A percentile compares a stretch with the other conserved stretches of the same genome.
phyloP scores from a whole-genome alignment of 495 filamentous ascomycete species.

The Durotheca rogersii region DNA sequence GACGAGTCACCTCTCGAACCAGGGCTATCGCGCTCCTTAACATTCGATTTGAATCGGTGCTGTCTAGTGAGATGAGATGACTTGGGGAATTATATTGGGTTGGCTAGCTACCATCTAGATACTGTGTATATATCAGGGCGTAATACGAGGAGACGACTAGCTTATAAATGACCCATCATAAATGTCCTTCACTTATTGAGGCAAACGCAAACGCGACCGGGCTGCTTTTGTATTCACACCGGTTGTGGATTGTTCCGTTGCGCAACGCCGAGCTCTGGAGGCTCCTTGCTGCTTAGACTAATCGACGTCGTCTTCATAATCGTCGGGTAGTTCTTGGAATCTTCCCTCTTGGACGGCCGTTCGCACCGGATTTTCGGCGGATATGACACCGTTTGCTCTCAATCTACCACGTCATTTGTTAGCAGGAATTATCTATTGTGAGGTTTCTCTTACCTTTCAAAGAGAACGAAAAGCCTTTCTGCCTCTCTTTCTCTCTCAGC shows the following conservation, averaged over 20 bases:
- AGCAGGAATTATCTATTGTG: too few species aligned
- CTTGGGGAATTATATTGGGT: too few species aligned
- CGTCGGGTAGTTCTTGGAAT: conserved; percentile 66
- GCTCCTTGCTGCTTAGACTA: conserved; percentile 11
- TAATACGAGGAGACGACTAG: too few species aligned
- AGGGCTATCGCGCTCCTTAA: too few species aligned
- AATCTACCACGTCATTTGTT: conserved; percentile 61
- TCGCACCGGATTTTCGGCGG: conserved; percentile 81
- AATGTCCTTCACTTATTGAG: too few species aligned
- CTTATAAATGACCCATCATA: too few species aligned
- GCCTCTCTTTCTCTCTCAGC: conserved; percentile 94
- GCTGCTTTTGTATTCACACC: background rate
- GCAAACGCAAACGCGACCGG: too few species aligned
- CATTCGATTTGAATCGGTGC: too few species aligned
- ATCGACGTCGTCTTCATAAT: conserved; percentile 46
- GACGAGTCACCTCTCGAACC: too few species aligned
- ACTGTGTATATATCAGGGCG: too few species aligned
- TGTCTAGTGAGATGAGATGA: too few species aligned
- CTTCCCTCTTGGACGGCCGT: conserved; percentile 74
- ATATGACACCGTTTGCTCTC: conserved; percentile 78
- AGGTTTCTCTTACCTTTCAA: conserved; percentile 68
- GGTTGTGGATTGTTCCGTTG: background rate
- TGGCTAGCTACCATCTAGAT: too few species aligned
- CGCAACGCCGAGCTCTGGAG: background rate
- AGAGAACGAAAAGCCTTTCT: conserved; percentile 88